Evolutionary conservation across 257 asterid genomes (phyloP).

Genomic region (Primulina eburnea): DNA sequence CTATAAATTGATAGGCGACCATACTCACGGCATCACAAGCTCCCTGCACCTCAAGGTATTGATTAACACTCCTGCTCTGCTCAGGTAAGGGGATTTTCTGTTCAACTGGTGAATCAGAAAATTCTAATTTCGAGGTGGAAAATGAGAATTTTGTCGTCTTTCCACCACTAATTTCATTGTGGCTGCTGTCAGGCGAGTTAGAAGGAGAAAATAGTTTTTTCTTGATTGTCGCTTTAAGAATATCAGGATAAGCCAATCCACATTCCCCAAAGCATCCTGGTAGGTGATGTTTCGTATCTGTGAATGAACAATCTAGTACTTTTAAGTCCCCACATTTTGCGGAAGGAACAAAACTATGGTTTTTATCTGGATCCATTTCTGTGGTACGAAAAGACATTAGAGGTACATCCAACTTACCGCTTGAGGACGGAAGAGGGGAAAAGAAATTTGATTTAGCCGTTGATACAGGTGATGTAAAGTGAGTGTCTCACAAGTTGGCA

Average conservation of each 20-base stretch:
- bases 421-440: conserved; percentile 32
- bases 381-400: conserved; percentile 27
- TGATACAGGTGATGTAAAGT: conserved; percentile 36
- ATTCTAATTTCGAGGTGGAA: conserved; percentile 18
- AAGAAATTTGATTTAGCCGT: conserved; percentile 22
- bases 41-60: conserved; percentile 72
- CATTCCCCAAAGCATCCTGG: conserved; percentile 21
- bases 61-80: conserved; percentile 34
- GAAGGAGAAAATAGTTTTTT: conserved; percentile 26
- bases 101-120: conserved; percentile 25
- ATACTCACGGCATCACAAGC: conserved; percentile 76
- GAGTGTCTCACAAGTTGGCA: too few species aligned
- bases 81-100: conserved; percentile 22
- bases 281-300: conserved; percentile 17
- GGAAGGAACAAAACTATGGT: conserved; percentile 18
- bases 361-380: conserved; percentile 29
- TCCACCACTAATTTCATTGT: conserved; percentile 24
- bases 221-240: conserved; percentile 14
- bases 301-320: conserved; percentile 19
- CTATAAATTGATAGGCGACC: conserved; percentile 55
- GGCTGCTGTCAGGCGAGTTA: conserved; percentile 22
- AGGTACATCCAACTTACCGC: conserved; percentile 23
- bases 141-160: conserved; percentile 22
- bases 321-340: conserved; percentile 32
- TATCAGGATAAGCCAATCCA: conserved; percentile 19